Base-by-base conservation (phyloP, 2,329 filamentous ascomycete species). In the Fusarium xyrophilum region DNA sequence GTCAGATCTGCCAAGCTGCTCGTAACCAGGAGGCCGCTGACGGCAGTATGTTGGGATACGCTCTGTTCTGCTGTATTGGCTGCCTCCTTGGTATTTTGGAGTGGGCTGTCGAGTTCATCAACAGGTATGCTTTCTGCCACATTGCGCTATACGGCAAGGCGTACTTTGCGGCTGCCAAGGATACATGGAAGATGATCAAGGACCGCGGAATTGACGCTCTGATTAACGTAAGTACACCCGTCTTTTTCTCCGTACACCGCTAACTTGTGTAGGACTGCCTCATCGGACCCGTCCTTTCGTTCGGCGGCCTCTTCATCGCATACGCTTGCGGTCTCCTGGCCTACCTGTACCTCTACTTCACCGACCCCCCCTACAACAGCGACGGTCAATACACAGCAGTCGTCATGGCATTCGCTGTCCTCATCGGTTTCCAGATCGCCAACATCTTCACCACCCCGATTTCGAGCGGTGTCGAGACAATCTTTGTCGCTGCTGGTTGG, bases 141-240 rank as follows among this genome's bases (percentile, higher is more conserved):
- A 97, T 98, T 75, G 93, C 95, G 0, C 84, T 97, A 1, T 97
- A 97, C 76, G 95, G 95, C 21, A 96, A 96, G 78, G 82, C 91
- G 2, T 98, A 97, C 76, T 86, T 97, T 56, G 84, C 88, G 2
- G 92, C 93, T 1, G 93, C 94, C 36, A 97, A 96, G 80, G 92
- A 93, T 72, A 97, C 93, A 0, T 97, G 93, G 92, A 88, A 75
- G 61, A 92, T 97, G 91, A 94, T 97, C 83, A 95, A 93, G 77
- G 88, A 96, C 74, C 92, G 95, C 33, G 95, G 95, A 30, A 90
- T 97, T 63, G 94, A 97, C 73, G 93, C 93, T 0, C 86, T 98
- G 3, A 86, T 97, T 73, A 97, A 97, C 75, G 81, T 82, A 72
- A 74, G 80, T 68, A 12, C 3, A 21, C 23, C 23, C 23, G 23